A percentile compares a stretch with the other conserved stretches of the same genome.
Conservation (phyloP, 179 eudicot genomes). For the Gypsophila paniculata region DNA sequence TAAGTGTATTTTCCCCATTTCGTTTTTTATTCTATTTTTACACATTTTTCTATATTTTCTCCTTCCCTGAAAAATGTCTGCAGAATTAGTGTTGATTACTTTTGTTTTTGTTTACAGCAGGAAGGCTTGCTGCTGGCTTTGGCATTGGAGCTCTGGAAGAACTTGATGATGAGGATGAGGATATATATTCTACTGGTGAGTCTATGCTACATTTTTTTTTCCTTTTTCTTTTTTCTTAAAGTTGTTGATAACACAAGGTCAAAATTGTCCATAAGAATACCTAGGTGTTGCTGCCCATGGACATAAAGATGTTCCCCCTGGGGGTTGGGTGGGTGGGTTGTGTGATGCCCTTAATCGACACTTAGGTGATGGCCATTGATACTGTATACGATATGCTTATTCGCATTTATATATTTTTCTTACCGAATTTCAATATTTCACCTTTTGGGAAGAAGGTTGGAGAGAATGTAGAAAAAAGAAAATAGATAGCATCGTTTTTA, state of each 20-base stretch:
- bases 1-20: slow-evolving; percentile 46
- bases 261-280: background rate
- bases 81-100: slow-evolving; percentile 18
- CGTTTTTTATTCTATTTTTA: background rate
- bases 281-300: background rate
- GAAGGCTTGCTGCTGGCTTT: slow-evolving; percentile 84
- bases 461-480: too few species aligned
- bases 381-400: background rate
- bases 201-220: background rate
- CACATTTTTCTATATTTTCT: background rate
- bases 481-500: too few species aligned
- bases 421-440: background rate
- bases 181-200: slow-evolving; percentile 80
- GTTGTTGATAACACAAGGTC: too few species aligned
- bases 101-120: slow-evolving; percentile 46
- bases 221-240: background rate
- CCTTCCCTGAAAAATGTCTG: background rate
- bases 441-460: too few species aligned
- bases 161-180: slow-evolving; percentile 85
- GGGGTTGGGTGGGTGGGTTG: background rate
- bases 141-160: slow-evolving; percentile 98
- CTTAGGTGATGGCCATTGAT: background rate
- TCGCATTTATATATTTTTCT: background rate
- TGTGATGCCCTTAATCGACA: background rate
- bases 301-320: background rate